Evolutionary conservation across 1,284 basidiomycete genomes (phyloP).

Genomic region (Trametes hirsuta): DNA sequence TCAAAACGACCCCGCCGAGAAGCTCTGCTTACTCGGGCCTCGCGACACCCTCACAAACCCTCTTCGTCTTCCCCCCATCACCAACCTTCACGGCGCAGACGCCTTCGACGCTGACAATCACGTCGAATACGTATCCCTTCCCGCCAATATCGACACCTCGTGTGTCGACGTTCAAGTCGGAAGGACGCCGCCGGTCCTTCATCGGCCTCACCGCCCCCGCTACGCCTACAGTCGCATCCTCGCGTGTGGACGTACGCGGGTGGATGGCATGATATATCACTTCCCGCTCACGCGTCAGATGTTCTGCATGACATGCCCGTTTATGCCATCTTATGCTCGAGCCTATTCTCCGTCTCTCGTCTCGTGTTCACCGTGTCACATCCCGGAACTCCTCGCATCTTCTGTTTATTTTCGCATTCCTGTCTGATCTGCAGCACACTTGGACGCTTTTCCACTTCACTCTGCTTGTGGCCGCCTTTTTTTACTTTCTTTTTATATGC

Average conservation of each 20-base stretch:
- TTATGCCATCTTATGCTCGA: slow-evolving; percentile 19
- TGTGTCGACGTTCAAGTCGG: slow-evolving; percentile 67
- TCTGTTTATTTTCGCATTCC: slow-evolving; percentile 12
- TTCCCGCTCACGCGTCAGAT: slow-evolving; percentile 17
- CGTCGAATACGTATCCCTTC: slow-evolving; percentile 63
- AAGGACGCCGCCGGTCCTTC: slow-evolving; percentile 70
- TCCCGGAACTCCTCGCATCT: slow-evolving; percentile 19
- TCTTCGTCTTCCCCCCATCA: slow-evolving; percentile 84
- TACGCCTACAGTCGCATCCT: slow-evolving; percentile 80
- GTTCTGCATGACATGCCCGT: slow-evolving; percentile 18
- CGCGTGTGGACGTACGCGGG: slow-evolving; percentile 78
- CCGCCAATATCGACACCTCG: slow-evolving; percentile 68
- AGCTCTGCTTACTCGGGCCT: slow-evolving; percentile 30
- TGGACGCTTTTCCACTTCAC: slow-evolving; percentile 16
- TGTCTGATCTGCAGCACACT: slow-evolving; percentile 3
- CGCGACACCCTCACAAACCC: slow-evolving; percentile 65
- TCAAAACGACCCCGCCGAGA: slow-evolving; percentile 29
- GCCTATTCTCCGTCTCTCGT: slow-evolving; percentile 1
- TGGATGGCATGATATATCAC: slow-evolving; percentile 55
- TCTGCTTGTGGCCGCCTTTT: not conserved
- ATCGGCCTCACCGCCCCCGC: slow-evolving; percentile 67
- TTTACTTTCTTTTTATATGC: slow-evolving; percentile 20
- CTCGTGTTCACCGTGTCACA: slow-evolving; percentile 19
- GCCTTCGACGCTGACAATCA: slow-evolving; percentile 76
- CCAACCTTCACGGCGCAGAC: slow-evolving; percentile 62